phyloP scores from a whole-genome alignment of 345 rosid species.

The Salix caprea region DNA sequence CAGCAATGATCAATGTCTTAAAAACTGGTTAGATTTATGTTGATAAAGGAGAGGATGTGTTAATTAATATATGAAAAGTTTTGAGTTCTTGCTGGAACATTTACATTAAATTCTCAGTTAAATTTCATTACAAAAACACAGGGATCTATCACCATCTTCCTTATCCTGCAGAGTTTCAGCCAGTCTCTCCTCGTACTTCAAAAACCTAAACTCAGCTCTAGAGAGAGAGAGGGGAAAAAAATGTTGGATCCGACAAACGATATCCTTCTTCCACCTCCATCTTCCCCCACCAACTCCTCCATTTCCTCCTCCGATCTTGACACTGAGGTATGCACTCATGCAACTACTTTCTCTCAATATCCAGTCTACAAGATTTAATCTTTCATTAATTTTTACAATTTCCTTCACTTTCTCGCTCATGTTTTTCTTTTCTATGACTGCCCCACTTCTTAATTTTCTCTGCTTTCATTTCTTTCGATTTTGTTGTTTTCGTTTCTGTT shows the following conservation, averaged over 20 bases:
- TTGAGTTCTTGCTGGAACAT: not conserved
- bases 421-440: not conserved
- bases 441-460: not conserved
- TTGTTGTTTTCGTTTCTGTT: not conserved
- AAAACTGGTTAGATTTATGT: too few relatives aligned
- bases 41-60: too few relatives aligned
- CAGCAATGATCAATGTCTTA: too few relatives aligned
- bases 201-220: too few relatives aligned
- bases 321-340: constrained; percentile 55
- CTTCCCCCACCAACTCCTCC: constrained; percentile 80
- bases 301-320: constrained; percentile 92
- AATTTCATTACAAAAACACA: not conserved
- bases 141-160: not conserved
- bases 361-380: not conserved
- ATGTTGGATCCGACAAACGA: constrained; percentile 57
- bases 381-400: not conserved
- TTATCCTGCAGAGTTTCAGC: not conserved
- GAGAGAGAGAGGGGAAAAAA: not conserved
- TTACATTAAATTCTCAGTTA: not conserved
- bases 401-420: not conserved
- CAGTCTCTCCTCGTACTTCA: not conserved
- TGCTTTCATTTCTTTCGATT: not conserved
- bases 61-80: not conserved
- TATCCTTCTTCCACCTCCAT: constrained; percentile 40
- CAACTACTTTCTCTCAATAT: not conserved